Evolutionary conservation across 1,284 basidiomycete species (phyloP).

Genomic region (Trichosporon ovoides): DNA sequence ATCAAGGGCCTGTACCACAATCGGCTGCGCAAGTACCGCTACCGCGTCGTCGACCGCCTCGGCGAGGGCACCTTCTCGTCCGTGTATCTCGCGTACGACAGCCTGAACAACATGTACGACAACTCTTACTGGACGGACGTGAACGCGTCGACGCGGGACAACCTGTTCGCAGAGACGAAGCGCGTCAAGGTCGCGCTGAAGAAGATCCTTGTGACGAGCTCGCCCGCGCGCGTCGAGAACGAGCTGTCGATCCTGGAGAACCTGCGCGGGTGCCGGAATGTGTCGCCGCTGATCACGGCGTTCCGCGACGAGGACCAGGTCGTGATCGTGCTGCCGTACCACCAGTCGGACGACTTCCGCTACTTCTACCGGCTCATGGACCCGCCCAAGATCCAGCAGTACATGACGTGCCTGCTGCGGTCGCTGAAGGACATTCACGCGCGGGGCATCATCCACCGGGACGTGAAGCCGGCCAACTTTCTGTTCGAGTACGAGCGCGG

Average conservation of each 20-base stretch:
- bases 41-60: conserved; percentile 80
- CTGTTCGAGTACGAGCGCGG: conserved; percentile 82
- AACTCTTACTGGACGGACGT: conserved; percentile 71
- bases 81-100: conserved; percentile 93
- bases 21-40: conserved; percentile 49
- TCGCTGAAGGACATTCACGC: conserved; percentile 84
- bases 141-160: conserved; percentile 28
- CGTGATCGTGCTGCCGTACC: conserved; percentile 91
- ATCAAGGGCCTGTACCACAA: conserved; percentile 16
- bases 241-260: conserved; percentile 91
- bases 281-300: conserved; percentile 88
- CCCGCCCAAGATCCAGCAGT: conserved; percentile 61
- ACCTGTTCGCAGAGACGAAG: conserved; percentile 7
- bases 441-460: conserved; percentile 88
- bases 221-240: conserved; percentile 85
- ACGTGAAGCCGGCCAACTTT: conserved; percentile 98
- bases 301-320: conserved; percentile 90
- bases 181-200: conserved; percentile 83
- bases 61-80: conserved; percentile 97
- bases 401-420: conserved; percentile 86
- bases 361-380: conserved; percentile 49
- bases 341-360: conserved; percentile 85
- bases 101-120: conserved; percentile 68
- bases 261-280: conserved; percentile 65
- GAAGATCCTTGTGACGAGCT: conserved; percentile 94